These are phyloP conservation scores for Melaleuca quinquenervia DNA, from an alignment of 345 rosid genomes.

Conservation along the genomic window DNA sequence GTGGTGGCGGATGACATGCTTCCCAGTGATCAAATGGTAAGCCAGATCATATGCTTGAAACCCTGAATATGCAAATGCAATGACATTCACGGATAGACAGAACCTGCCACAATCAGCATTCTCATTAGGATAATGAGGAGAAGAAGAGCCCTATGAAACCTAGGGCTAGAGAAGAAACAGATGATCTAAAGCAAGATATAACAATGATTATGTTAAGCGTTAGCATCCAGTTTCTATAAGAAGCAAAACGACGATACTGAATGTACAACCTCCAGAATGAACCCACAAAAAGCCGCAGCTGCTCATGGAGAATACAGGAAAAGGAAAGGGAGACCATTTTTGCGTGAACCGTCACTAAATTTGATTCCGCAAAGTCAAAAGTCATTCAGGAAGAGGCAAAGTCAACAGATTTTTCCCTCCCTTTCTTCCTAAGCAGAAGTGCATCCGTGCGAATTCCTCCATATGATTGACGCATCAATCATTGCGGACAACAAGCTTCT, in stretches of 20 bases:
- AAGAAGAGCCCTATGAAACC: background rate
- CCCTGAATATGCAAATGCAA: conserved; percentile 62
- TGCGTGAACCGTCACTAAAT: background rate
- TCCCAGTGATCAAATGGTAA: conserved; percentile 37
- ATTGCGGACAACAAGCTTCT: background rate
- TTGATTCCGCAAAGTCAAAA: background rate
- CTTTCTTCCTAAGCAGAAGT: background rate
- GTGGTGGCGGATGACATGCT: conserved; percentile 38
- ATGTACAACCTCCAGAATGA: background rate
- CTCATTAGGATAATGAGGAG: background rate
- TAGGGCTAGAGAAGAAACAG: background rate
- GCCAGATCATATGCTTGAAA: conserved; percentile 64
- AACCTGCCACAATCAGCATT: conserved; percentile 33
- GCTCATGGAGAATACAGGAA: no score
- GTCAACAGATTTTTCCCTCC: background rate
- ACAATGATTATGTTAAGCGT: background rate
- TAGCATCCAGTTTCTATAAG: background rate
- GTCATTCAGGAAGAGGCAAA: background rate
- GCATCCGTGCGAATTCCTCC: background rate
- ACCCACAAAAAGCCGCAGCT: background rate
- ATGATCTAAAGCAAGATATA: background rate
- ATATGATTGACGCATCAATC: background rate
- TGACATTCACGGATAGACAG: conserved; percentile 71
- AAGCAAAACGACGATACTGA: background rate
- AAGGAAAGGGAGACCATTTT: background rate